These are phyloP conservation scores for Tephrocybe sp. DNA, from an alignment of 768 basidiomycete species.

Conservation along the genomic window DNA sequence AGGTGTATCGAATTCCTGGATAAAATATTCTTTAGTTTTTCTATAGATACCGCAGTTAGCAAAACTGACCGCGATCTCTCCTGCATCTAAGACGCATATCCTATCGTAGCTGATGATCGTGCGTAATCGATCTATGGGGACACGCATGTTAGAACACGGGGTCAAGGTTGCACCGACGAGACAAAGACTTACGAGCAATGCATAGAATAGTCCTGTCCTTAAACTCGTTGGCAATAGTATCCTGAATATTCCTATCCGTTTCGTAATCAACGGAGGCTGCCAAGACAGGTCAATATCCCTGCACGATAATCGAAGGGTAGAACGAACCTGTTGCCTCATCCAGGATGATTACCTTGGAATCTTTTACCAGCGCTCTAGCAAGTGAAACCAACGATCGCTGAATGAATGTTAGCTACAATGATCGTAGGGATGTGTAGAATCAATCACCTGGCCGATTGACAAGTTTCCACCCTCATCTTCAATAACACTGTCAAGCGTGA, in stretches of 20 bases:
- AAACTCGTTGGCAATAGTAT: conserved; percentile 86
- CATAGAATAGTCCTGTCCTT: conserved; percentile 81
- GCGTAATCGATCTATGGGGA: conserved; percentile 65
- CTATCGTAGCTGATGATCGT: conserved; percentile 90
- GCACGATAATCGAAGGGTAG: background rate
- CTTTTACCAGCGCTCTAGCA: conserved; percentile 86
- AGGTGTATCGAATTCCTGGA: conserved; percentile 82
- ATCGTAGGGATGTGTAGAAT: too few species aligned
- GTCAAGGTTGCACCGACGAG: background rate
- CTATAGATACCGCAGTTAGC: background rate
- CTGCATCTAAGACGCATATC: conserved; percentile 85
- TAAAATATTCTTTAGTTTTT: background rate
- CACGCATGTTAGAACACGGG: background rate
- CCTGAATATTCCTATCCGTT: conserved; percentile 89
- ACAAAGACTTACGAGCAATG: conserved; percentile 71
- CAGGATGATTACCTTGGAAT: conserved; percentile 80
- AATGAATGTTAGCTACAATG: conserved; percentile 1
- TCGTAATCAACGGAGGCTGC: conserved; percentile 85
- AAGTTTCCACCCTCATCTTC: conserved; percentile 88
- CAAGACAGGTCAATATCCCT: conserved; percentile 1
- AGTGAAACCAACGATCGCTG: conserved; percentile 84
- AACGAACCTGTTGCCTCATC: conserved; percentile 79
- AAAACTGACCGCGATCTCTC: conserved; percentile 61
- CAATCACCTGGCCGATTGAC: conserved; percentile 70
- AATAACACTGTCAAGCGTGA: conserved; percentile 80